Conservation (phyloP, 2,329 filamentous ascomycete genomes). For the Pseudogymnoascus sp. region DNA sequence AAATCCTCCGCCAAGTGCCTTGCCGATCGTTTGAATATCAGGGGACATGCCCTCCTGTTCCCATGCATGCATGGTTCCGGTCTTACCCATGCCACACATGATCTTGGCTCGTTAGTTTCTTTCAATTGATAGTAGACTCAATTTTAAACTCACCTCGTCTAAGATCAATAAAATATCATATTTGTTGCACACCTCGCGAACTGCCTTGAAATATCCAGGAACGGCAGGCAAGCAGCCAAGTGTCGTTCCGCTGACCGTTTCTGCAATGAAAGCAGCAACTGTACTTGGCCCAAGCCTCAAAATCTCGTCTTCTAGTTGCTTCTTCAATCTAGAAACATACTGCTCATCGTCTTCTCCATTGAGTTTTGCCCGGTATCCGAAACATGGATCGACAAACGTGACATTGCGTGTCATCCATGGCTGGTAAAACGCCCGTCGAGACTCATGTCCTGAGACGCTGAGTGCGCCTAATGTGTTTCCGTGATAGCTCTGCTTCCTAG, state of each 20-base stretch:
- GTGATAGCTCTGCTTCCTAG: slow-evolving; percentile 55
- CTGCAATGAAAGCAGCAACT: slow-evolving; percentile 54
- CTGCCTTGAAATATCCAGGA: slow-evolving; percentile 51
- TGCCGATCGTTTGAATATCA: slow-evolving; percentile 55
- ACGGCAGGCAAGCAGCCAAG: slow-evolving; percentile 48
- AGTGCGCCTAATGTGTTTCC: slow-evolving; percentile 55
- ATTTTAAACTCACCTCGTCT: slow-evolving; percentile 49
- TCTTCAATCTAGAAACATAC: slow-evolving; percentile 45
- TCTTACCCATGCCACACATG: slow-evolving; percentile 45
- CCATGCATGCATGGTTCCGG: slow-evolving; percentile 42
- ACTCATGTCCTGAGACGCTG: slow-evolving; percentile 45
- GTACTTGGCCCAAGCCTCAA: slow-evolving; percentile 45
- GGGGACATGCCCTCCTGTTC: slow-evolving; percentile 42
- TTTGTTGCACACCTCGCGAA: slow-evolving; percentile 55
- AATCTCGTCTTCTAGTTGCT: slow-evolving; percentile 53
- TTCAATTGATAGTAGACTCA: background rate
- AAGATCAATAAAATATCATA: slow-evolving; percentile 52
- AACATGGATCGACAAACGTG: slow-evolving; percentile 48
- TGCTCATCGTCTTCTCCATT: slow-evolving; percentile 39
- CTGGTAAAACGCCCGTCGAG: slow-evolving; percentile 45
- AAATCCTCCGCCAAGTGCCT: slow-evolving; percentile 53
- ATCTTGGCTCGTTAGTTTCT: slow-evolving; percentile 34
- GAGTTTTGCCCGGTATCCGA: slow-evolving; percentile 46
- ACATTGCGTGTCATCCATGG: slow-evolving; percentile 43
- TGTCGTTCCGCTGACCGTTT: slow-evolving; percentile 56